Evolutionary conservation across 169 alveolate species (phyloP).

Genomic region (Cryptosporidium sp.): DNA sequence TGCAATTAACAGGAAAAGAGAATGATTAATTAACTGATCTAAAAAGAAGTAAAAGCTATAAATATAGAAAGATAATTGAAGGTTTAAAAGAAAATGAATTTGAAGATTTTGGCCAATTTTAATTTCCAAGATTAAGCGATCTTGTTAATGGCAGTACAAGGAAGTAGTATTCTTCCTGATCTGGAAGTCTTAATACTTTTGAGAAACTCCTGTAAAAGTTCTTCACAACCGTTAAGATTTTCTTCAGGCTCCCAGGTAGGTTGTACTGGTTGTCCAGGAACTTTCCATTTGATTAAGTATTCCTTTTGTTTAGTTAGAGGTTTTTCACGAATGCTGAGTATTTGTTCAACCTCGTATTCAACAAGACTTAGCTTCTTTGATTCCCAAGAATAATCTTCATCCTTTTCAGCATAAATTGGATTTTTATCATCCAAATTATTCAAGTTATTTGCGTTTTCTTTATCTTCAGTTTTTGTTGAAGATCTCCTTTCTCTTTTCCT

Average conservation of each 20-base stretch:
- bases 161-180: constrained; percentile 72
- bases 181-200: constrained; percentile 61
- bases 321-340: constrained; percentile 64
- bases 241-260: constrained; percentile 77
- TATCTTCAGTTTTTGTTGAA: not conserved
- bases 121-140: not conserved
- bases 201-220: constrained; percentile 45
- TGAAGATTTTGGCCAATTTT: not conserved
- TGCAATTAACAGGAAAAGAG: not conserved
- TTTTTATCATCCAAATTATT: not conserved
- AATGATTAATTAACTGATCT: constrained; percentile 6
- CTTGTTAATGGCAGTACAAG: constrained; percentile 38
- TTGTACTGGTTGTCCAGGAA: constrained; percentile 73
- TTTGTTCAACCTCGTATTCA: constrained; percentile 74
- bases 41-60: not conserved
- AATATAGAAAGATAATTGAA: not conserved
- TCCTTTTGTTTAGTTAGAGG: constrained; percentile 71
- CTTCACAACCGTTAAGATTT: constrained; percentile 71
- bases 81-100: not conserved
- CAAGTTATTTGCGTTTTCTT: constrained; percentile 1
- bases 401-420: not conserved
- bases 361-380: constrained; percentile 41
- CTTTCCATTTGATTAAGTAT: constrained; percentile 64
- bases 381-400: constrained; percentile 7
- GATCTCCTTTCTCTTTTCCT: constrained; percentile 52